Evolutionary conservation across 2,329 filamentous ascomycete genomes (phyloP).

Genomic region (Stenocarpella maydis): DNA sequence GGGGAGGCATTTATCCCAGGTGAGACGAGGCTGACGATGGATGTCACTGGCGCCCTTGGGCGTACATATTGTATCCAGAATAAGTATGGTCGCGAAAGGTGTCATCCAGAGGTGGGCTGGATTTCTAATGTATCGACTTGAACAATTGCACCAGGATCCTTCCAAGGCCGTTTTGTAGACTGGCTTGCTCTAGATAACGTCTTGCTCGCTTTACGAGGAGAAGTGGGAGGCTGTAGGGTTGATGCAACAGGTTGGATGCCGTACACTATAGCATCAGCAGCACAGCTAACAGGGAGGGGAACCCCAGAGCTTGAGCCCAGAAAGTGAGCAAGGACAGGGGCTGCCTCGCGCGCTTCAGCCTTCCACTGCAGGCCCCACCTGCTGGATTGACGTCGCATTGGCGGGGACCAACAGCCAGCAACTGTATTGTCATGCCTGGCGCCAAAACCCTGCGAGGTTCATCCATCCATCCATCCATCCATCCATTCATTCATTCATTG

Average conservation of each 20-base stretch:
- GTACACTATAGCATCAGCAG: background rate
- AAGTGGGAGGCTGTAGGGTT: background rate
- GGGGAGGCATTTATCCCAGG: background rate
- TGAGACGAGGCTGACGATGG: background rate
- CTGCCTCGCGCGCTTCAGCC: too few relatives aligned
- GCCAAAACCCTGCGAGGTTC: background rate
- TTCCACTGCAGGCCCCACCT: background rate
- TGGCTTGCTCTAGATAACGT: too few relatives aligned
- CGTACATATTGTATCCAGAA: background rate
- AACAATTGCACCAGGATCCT: background rate
- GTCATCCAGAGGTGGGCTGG: background rate
- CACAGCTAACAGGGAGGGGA: background rate
- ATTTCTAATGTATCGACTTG: background rate
- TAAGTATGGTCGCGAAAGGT: background rate
- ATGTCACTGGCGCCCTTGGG: slow-evolving; percentile 1
- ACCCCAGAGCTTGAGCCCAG: too few relatives aligned
- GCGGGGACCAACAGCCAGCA: background rate
- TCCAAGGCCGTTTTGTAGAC: background rate
- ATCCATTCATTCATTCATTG: too few relatives aligned
- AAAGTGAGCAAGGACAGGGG: slow-evolving; percentile 7
- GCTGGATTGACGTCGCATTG: background rate
- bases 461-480: too few relatives aligned
- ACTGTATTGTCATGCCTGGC: background rate
- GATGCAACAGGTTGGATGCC: too few relatives aligned
- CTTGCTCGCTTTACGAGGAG: too few relatives aligned